Evolutionary conservation across 805 yeast species (phyloP).

Genomic region (Suhomyces sp.): DNA sequence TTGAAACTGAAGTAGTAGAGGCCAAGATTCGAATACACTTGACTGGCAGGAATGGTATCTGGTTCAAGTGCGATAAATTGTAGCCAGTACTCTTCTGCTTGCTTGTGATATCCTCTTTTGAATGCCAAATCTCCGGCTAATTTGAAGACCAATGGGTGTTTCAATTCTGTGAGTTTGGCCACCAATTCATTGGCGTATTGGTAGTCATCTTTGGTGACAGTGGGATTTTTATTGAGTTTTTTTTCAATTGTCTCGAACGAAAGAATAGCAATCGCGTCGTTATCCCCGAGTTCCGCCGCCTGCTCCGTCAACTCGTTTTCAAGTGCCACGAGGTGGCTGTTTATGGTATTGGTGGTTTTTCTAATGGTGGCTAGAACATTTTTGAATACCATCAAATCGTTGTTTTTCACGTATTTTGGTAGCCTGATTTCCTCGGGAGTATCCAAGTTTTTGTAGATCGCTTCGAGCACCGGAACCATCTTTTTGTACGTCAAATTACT

Average conservation of each 20-base stretch:
- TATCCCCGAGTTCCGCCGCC: slow-evolving; percentile 81
- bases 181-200: slow-evolving; percentile 63
- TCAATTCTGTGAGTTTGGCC: slow-evolving; percentile 50
- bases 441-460: slow-evolving; percentile 50
- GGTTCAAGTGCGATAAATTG: slow-evolving; percentile 56
- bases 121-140: slow-evolving; percentile 76
- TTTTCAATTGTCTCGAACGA: slow-evolving; percentile 59
- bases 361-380: slow-evolving; percentile 63
- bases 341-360: slow-evolving; percentile 56
- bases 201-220: slow-evolving; percentile 50
- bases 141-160: slow-evolving; percentile 76
- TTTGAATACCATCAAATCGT: slow-evolving; percentile 68
- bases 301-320: slow-evolving; percentile 76
- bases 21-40: slow-evolving; percentile 70
- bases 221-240: slow-evolving; percentile 23
- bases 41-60: slow-evolving; percentile 62
- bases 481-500: slow-evolving; percentile 53
- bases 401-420: slow-evolving; percentile 50
- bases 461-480: slow-evolving; percentile 52
- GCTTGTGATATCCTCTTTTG: slow-evolving; percentile 43
- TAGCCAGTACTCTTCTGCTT: slow-evolving; percentile 61
- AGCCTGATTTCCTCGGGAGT: slow-evolving; percentile 34
- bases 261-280: slow-evolving; percentile 74
- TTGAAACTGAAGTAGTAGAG: slow-evolving; percentile 49
- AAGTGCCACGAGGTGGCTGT: slow-evolving; percentile 53